Evolutionary conservation across 345 rosid species (phyloP).

Genomic region (Stellera chamaejasme): DNA sequence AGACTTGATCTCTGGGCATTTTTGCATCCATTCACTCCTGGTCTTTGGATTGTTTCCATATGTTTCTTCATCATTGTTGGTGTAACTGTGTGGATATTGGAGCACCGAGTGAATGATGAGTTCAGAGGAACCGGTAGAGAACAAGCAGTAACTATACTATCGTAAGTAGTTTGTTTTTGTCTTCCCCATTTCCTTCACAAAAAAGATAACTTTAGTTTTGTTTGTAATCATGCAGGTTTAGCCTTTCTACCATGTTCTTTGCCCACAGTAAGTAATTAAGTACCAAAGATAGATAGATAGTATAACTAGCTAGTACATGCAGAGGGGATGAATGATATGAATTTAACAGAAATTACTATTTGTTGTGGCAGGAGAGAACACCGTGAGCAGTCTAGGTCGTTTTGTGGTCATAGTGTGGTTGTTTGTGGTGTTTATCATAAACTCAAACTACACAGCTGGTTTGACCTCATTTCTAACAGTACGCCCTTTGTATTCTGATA

Average conservation of each 20-base stretch:
- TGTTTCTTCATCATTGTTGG: constrained; percentile 48
- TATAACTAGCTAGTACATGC: background rate
- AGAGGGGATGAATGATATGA: background rate
- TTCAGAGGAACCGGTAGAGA: constrained; percentile 62
- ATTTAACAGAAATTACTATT: background rate
- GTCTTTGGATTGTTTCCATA: constrained; percentile 52
- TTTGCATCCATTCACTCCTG: constrained; percentile 57
- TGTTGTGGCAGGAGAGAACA: constrained; percentile 51
- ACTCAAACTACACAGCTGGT: constrained; percentile 89
- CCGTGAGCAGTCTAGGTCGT: constrained; percentile 54
- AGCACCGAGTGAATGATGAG: constrained; percentile 66
- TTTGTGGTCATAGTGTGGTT: constrained; percentile 91
- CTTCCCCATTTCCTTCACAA: background rate
- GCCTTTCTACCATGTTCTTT: constrained; percentile 87
- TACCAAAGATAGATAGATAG: background rate
- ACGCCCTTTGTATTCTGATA: constrained; percentile 70
- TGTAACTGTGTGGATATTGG: constrained; percentile 69
- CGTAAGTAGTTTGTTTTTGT: constrained; percentile 30
- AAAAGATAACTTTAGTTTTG: background rate
- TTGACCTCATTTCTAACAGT: constrained; percentile 87
- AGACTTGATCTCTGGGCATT: constrained; percentile 55
- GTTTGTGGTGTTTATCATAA: constrained; percentile 72
- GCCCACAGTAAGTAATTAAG: constrained; percentile 52
- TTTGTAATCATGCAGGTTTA: constrained; percentile 49
- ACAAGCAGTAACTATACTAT: constrained; percentile 49